Evolutionary conservation across 2,329 filamentous ascomycete genomes (phyloP), one percentile per base, ranked within the genome.

Genomic region (Neoascochyta sp.): DNA sequence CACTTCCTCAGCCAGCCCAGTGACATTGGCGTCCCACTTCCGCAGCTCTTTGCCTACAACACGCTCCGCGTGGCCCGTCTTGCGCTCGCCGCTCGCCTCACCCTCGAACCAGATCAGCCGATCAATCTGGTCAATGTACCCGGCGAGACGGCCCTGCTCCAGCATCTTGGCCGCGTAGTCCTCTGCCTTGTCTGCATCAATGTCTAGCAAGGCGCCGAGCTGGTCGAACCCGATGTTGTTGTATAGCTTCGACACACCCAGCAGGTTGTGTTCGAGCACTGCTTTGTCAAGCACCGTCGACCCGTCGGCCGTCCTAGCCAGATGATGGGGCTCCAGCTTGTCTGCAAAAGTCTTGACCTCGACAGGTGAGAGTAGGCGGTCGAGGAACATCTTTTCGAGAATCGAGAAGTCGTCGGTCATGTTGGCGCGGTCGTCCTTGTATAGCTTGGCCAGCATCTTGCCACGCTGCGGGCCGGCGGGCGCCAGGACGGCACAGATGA

Each of bases 381-480:
- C 87, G 27, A 96, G 74, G 63, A 94, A 95, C 78, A 98, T 96
- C 71, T 96, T 96, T 69, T 96, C 92, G 9, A 98, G 70, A 31
- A 98, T 95, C 27, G 79, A 73, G 56, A 84, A 90, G 65, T 96
- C 86, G 17, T 82, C 77, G 2, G 92, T 76, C 27, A 80, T 76
- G 3, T 73, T 70, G 0, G 86, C 76, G 16, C 92, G 78, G 45
- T 96, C 92, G 63, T 98, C 92, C 64, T 94, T 95, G 75, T 95
- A 95, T 9, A 98, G 70, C 30, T 84, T 81, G 4, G 80, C 86
- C 11, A 98, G 75, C 23, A 82, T 80, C 25, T 86, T 79, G 41
- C 83, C 87, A 31, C 92, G 80, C 53, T 81, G 74, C 1, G 92
- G 92, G 0, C 92, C 92, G 0, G 92, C 92, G 2, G 90, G 90